These are phyloP conservation scores for Luzula sylvatica DNA, from an alignment of 176 grass and related monocot genomes.

Conservation along the genomic window DNA sequence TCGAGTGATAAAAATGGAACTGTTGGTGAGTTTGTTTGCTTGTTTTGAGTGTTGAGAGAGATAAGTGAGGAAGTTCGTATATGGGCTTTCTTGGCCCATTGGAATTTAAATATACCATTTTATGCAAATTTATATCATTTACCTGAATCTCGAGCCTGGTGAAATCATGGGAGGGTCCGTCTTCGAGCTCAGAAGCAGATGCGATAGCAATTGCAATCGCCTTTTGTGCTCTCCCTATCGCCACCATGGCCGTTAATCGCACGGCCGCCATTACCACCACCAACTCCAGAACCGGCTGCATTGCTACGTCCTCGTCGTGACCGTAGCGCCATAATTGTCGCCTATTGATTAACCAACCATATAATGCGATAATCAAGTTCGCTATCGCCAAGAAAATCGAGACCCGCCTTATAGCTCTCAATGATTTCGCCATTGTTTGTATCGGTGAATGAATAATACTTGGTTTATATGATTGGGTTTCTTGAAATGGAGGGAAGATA, in stretches of 20 bases:
- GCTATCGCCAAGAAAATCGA: slow-evolving; percentile 6
- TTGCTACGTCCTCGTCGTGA: slow-evolving; percentile 15
- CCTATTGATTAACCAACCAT: slow-evolving; percentile 12
- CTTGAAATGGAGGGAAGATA: too few species aligned
- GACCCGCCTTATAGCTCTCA: not conserved
- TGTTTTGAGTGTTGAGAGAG: not conserved
- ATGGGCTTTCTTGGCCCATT: too few species aligned
- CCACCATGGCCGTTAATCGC: slow-evolving; percentile 37
- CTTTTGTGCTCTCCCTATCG: slow-evolving; percentile 37
- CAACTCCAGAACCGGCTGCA: slow-evolving; percentile 1
- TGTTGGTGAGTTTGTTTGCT: not conserved
- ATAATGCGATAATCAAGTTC: slow-evolving; percentile 14
- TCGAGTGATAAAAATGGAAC: slow-evolving; percentile 21
- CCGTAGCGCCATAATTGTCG: slow-evolving; percentile 9
- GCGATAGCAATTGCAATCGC: slow-evolving; percentile 28
- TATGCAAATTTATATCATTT: slow-evolving; percentile 1
- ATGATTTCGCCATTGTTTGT: not conserved
- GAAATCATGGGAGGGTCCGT: slow-evolving; percentile 21
- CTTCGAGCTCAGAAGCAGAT: not conserved
- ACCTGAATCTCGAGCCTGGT: slow-evolving; percentile 35
- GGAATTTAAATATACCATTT: slow-evolving; percentile 3
- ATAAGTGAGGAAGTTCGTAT: too few species aligned
- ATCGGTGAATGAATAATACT: not conserved
- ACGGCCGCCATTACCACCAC: slow-evolving; percentile 14
- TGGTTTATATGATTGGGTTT: not conserved